A percentile compares a stretch with the other conserved stretches of the same genome.
Evolutionary conservation across 371 early-diverging fungal species (phyloP).

Genomic region (Rhizopus sp.): DNA sequence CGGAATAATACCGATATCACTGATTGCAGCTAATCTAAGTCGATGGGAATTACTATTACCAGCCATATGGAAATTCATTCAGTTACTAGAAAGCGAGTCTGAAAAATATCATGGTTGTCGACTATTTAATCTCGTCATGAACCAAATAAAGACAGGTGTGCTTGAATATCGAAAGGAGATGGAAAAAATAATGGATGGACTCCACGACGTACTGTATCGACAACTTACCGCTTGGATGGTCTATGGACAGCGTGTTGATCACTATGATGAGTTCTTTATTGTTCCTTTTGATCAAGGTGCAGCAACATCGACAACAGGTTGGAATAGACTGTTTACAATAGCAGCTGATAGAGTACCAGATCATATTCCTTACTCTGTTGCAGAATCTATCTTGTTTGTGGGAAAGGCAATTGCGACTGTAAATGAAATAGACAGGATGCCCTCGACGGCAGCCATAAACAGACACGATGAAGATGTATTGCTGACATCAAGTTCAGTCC

Average conservation of each 20-base stretch:
- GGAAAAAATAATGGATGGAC: slow-evolving; percentile 52
- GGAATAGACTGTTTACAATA: slow-evolving; percentile 60
- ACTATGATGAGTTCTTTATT: slow-evolving; percentile 75
- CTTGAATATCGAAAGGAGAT: slow-evolving; percentile 52
- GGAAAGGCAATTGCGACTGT: slow-evolving; percentile 75
- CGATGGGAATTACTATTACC: slow-evolving; percentile 54
- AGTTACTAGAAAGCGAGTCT: slow-evolving; percentile 29
- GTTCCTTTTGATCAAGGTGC: slow-evolving; percentile 7
- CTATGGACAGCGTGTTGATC: slow-evolving; percentile 67
- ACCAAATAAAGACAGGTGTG: slow-evolving; percentile 61
- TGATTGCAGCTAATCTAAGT: slow-evolving; percentile 42
- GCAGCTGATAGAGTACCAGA: slow-evolving; percentile 51
- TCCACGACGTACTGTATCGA: slow-evolving; percentile 64
- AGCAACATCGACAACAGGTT: slow-evolving; percentile 22
- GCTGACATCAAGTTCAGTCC: neutral
- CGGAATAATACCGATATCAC: slow-evolving; percentile 51
- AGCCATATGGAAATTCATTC: slow-evolving; percentile 32
- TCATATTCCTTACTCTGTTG: slow-evolving; percentile 53
- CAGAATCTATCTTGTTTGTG: slow-evolving; percentile 70
- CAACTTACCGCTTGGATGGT: slow-evolving; percentile 77
- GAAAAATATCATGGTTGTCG: slow-evolving; percentile 50
- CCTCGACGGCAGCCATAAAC: neutral
- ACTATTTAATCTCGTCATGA: slow-evolving; percentile 60
- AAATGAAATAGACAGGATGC: slow-evolving; percentile 22
- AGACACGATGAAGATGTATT: slow-evolving; percentile 8